Evolutionary conservation across 164 flowering plant species (phyloP), one percentile per base, ranked within the genome.

Genomic region (Platanus orientalis): DNA sequence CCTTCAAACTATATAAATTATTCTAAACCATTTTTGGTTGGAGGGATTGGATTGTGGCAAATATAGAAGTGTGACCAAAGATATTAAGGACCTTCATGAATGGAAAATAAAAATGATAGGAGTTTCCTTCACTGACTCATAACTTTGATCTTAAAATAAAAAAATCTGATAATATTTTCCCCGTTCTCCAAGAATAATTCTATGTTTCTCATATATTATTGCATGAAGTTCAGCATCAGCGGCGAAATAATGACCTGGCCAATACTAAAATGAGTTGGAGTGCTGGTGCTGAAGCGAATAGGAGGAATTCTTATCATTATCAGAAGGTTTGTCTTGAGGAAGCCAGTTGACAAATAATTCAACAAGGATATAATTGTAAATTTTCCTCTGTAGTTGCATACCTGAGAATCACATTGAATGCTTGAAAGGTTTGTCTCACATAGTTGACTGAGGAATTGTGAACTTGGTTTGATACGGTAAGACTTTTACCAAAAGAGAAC

Each of bases 61-160:
- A 49, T 81, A 60, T 74, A 86, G 89, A 23, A 80, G 86, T 77
- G 86, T 70, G 2, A 74, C 80, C 7, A 71, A 74, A 60, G 83
- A 77, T 0, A 67, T 82, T 27, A 66, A 69, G 62, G 78, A 60
- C 2, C 73, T 80, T 58, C 12, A 50, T 58, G 65, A 69, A 47
- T 68, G 69, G 12, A 62, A 63, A 42, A 53, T 45, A 67, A 57
- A 73, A 42, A 0, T 73, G 17, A 11, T 67, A 28, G 52, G 42
- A 28, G 16, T 49, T 50, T 51, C 61, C 75, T n/a, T 16, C 76
- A 32, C n/a, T n/a, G n/a, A n/a, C n/a, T n/a, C n/a, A n/a, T n/a
- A n/a, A n/a, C n/a, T n/a, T n/a, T n/a, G n/a, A n/a, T n/a, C n/a
- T n/a, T n/a, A n/a, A n/a, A n/a, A n/a, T 36, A 36, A 1, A 36